Conservation (phyloP, 1,284 basidiomycete genomes). For the Phlebopus sp. region DNA sequence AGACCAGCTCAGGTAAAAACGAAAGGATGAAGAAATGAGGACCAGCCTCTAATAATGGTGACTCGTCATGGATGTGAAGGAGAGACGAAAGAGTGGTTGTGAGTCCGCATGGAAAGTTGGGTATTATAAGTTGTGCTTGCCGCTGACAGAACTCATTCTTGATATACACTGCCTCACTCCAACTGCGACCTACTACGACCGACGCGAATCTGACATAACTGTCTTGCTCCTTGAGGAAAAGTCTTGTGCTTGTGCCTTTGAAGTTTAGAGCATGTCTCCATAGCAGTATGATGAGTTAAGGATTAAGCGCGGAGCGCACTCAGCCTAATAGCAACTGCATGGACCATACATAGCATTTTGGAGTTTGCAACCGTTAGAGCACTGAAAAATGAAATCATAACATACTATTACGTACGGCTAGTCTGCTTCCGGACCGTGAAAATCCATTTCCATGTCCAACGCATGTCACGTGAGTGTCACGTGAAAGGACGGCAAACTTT, state of each 20-base stretch:
- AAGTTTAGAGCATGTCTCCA: no score
- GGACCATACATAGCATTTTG: no score
- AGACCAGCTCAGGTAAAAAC: slow-evolving; percentile 23
- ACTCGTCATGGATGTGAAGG: neutral
- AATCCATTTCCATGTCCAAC: no score
- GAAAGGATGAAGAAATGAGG: slow-evolving; percentile 4
- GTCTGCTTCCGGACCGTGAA: no score
- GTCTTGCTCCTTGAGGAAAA: no score
- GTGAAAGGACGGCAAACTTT: slow-evolving; percentile 29
- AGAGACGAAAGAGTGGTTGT: neutral
- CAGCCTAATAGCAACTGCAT: no score
- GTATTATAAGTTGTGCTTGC: neutral
- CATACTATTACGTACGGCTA: no score
- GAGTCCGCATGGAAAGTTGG: neutral
- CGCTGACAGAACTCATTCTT: neutral
- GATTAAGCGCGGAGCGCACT: no score
- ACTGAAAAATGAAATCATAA: no score
- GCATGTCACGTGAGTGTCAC: slow-evolving; percentile 28
- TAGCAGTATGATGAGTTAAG: no score
- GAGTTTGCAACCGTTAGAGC: no score
- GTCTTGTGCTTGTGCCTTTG: no score
- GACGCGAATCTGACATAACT: neutral
- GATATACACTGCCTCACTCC: neutral
- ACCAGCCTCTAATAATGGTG: slow-evolving; percentile 10
- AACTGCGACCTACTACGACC: neutral